Base-by-base conservation (phyloP, 768 basidiomycete genomes). In the Dendrothele bispora region DNA sequence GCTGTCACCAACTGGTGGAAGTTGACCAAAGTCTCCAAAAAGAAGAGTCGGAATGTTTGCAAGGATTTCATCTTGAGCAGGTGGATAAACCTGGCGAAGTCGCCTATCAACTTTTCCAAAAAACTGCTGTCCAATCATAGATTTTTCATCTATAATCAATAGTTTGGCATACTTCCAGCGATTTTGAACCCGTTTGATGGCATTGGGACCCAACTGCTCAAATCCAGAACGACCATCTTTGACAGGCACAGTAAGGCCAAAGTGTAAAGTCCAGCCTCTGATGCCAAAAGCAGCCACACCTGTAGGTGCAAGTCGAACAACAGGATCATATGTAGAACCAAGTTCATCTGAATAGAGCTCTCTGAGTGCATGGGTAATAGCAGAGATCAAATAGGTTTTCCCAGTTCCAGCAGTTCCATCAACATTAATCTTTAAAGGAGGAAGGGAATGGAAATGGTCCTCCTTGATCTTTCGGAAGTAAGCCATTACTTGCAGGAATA, bases 121-220 rank as follows among this genome's bases (percentile, higher is more conserved):
- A 64, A 61, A 1, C 59, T 61, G 35, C 62, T 64, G 28, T 64
- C 59, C 54, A n/a, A n/a, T n/a, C n/a, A n/a, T n/a, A n/a, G n/a
- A n/a, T n/a, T n/a, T n/a, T n/a, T n/a, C n/a, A n/a, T 64, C 61
- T 1, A 58, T 28, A 12, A 64, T 61, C 7, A 62, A 39, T 2
- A 62, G 49, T 18, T 55, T 42, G 2, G 51, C 50, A 27, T 40
- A 25, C 35, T 53, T 39, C 60, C 58, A 61, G 2, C 38, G 34
- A 3, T 52, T 53, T 22, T 61, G 60, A 1, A 58, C 5, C 14
- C 39, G 27, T 3, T 36, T 32, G 2, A 59, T 47, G 1, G 42
- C 51, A 15, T 47, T 12, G 4, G 39, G 15, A 6, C 38, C 14
- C 3, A 62, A n/a, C n/a, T n/a, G n/a, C n/a, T n/a, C n/a, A n/a